Evolutionary conservation across 2,329 filamentous ascomycete genomes (phyloP), one percentile per base, ranked within the genome.

Genomic region (Beauveria bassiana): DNA sequence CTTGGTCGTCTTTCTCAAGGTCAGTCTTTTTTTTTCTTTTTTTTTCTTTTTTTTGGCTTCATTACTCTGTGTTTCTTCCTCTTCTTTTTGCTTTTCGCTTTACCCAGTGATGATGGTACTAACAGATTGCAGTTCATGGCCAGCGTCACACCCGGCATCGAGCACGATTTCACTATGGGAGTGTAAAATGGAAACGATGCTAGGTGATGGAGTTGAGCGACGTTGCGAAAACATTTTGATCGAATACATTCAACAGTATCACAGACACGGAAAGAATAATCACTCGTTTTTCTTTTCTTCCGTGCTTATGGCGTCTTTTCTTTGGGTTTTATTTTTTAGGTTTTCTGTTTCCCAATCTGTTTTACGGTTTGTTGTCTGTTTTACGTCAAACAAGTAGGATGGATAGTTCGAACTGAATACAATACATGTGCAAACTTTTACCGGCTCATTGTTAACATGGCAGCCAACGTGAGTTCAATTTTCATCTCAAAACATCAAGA

Each of bases 131-230:
- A 84, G 82, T 91, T 91, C 74, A 90, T 91, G 79, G 87, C 88
- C 40, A 95, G 88, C 69, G 95, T 99, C 50, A 98, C 93, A 18
- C 95, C 95, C 6, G 93, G 93, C 53, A 98, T 99, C 74, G 93
- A 98, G 77, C 91, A 97, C 74, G 93, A 98, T 73, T 97, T 96
- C 74, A 98, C 93, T 1, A 97, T 97, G 92, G 90, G 91, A 6
- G 87, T 96, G 45, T 96, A 80, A 80, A 22, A 3, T 42, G 8
- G n/a, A 5, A 47, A 18, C 2, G 14, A 24, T 24, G 46, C 12
- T 38, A 38, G 12, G 34, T 38, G 12, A 38, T 38, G 34, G 12
- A 38, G 34, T 38, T 38, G 34, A 51, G 31, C 49, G 26, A 34
- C 34, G n/a, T 58, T 45, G 52, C 58, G 46, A 62, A 22, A 12